These are phyloP conservation scores for Colletotrichum sp. DNA, from an alignment of 2,329 filamentous ascomycete genomes.

Conservation along the genomic window DNA sequence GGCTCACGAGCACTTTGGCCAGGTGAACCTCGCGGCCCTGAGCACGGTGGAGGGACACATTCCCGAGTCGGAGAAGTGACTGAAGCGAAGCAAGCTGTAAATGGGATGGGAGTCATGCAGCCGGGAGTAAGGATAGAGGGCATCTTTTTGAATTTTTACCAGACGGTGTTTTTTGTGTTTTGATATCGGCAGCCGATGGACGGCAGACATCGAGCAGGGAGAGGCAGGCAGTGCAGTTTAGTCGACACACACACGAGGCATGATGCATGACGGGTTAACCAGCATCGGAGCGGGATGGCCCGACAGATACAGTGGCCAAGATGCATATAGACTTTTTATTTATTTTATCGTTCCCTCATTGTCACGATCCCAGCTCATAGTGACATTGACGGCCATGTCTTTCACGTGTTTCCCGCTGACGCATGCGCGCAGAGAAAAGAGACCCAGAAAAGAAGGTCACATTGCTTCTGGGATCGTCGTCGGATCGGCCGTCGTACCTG, in stretches of 20 bases:
- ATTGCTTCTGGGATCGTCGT: slow-evolving; percentile 6
- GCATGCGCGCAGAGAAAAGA: neutral
- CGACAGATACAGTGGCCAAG: slow-evolving; percentile 8
- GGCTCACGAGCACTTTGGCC: slow-evolving; percentile 46
- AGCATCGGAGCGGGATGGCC: slow-evolving; percentile 14
- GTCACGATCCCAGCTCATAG: neutral
- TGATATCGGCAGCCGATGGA: slow-evolving; percentile 1
- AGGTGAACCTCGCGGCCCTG: slow-evolving; percentile 62
- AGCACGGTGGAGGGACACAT: slow-evolving; percentile 59
- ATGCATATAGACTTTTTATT: slow-evolving; percentile 17
- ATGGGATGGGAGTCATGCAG: slow-evolving; percentile 4
- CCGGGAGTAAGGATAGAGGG: slow-evolving; percentile 19
- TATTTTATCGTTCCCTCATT: neutral
- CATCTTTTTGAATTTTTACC: neutral
- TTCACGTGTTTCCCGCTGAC: neutral
- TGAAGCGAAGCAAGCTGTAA: neutral
- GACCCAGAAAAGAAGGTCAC: slow-evolving; percentile 10
- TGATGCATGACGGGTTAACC: slow-evolving; percentile 11
- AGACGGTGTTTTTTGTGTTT: neutral
- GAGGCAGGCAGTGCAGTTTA: neutral
- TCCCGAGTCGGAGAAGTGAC: slow-evolving; percentile 32
- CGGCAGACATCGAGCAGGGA: neutral
- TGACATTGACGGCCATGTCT: neutral
- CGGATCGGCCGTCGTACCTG: neutral
- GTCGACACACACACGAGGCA: slow-evolving; percentile 11